Base-by-base conservation (phyloP, 1,284 basidiomycete species). In the Irpex sp. region DNA sequence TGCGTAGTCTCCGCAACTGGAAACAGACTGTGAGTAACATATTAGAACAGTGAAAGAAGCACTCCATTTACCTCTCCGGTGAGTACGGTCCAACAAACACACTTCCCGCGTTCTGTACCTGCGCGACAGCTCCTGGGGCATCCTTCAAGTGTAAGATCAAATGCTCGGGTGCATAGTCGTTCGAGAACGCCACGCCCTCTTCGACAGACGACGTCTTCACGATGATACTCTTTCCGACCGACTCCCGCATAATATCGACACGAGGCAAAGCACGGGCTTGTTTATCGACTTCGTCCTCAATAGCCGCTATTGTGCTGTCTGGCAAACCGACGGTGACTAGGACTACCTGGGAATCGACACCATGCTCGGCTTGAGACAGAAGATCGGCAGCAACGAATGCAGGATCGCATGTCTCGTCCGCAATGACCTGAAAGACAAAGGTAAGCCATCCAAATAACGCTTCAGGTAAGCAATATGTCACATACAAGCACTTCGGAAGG, bases 141-240 rank as follows among this genome's bases (percentile, higher is more conserved):
- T 89, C 78, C 66, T 86, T 81, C 60, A 97, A 72, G 74, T 98
- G 94, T 61, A 98, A 75, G 68, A 98, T 97, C 63, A 98, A 80
- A 77, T 98, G 96, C 74, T 98, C 96, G 0, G 96, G 96, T 2
- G 97, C 97, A 71, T 99, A 99, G 70, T 96, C 94, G 75, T 99
- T 99, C 51, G 90, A 93, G 79, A 98, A 98, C 5, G 73, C 76
- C 59, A 99, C 79, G 7, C 93, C 97, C 71, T 96, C 87, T 53
- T 87, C 82, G 3, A 91, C 76, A 2, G 80, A 81, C 42, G 77
- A 69, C 10, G 87, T 83, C 68, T 87, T 85, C 64, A 99, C 88
- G 66, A 97, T 97, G 69, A 98, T 82, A 72, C 91, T 94, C 80
- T 96, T 96, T 61, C 88, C 78, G 68, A 99, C 88, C 1, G 96